Conservation (phyloP, 495 filamentous ascomycete species). For the Podospora tetraspora region DNA sequence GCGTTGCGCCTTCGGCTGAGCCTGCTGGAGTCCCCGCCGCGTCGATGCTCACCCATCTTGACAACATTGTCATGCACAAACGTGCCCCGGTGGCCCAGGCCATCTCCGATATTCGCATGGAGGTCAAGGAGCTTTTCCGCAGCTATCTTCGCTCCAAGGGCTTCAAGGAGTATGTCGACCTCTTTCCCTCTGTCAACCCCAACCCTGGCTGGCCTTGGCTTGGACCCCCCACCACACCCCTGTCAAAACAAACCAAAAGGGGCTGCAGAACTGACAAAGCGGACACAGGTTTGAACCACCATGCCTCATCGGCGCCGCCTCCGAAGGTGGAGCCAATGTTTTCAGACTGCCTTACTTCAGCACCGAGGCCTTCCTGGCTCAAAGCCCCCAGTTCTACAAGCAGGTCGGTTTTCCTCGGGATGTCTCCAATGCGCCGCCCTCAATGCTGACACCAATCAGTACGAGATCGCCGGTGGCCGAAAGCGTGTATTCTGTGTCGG, state of each 20-base stretch:
- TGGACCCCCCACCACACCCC: neutral
- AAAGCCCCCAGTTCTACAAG: constrained; percentile 83
- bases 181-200: neutral
- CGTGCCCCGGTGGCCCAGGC: constrained; percentile 83
- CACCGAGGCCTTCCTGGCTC: constrained; percentile 72
- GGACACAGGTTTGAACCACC: constrained; percentile 56
- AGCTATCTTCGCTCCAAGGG: constrained; percentile 68
- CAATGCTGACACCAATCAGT: neutral
- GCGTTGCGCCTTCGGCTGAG: constrained; percentile 23
- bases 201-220: neutral
- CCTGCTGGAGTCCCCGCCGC: constrained; percentile 60
- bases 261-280: neutral
- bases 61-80: constrained; percentile 88
- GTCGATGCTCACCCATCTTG: constrained; percentile 67
- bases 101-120: constrained; percentile 73
- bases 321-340: constrained; percentile 89
- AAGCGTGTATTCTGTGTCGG: constrained; percentile 85
- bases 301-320: constrained; percentile 82
- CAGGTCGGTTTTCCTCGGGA: constrained; percentile 55
- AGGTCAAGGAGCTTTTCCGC: constrained; percentile 73
- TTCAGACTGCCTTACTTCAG: constrained; percentile 92
- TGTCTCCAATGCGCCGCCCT: neutral
- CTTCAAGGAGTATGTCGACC: constrained; percentile 57
- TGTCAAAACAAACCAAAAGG: neutral
- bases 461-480: constrained; percentile 82